Conservation (phyloP, 768 basidiomycete species). For the Antrodiella citrinella region DNA sequence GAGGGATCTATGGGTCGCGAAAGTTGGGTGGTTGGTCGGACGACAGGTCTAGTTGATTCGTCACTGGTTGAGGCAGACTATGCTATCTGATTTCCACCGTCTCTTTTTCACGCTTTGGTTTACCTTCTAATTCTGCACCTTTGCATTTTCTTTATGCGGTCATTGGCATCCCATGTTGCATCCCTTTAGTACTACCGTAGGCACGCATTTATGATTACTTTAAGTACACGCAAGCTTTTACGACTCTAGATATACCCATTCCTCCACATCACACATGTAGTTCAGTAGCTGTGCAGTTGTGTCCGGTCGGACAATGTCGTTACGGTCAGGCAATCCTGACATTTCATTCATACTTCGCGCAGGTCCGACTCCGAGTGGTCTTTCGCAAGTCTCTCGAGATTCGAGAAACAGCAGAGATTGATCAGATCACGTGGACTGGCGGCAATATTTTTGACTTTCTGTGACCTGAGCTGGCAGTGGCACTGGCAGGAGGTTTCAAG, state of each 20-base stretch:
- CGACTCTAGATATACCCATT: not conserved
- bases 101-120: not conserved
- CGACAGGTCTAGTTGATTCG: constrained; percentile 19
- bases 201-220: not conserved
- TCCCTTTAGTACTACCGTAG: too few species aligned
- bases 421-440: too few species aligned
- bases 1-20: constrained; percentile 60
- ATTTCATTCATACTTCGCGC: too few species aligned
- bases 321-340: too few species aligned
- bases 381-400: too few species aligned
- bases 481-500: too few species aligned
- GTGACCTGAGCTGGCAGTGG: too few species aligned
- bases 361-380: too few species aligned
- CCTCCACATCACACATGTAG: not conserved
- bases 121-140: not conserved
- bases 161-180: not conserved
- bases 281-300: too few species aligned
- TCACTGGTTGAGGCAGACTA: constrained; percentile 1
- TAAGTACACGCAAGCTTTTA: not conserved
- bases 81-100: constrained; percentile 1
- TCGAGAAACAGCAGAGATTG: too few species aligned
- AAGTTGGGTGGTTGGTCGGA: constrained; percentile 76
- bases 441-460: too few species aligned
- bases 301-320: too few species aligned
- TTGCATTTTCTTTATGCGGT: not conserved